Evolutionary conservation across 345 rosid species (phyloP).

Genomic region (Hibiscus mutabilis): DNA sequence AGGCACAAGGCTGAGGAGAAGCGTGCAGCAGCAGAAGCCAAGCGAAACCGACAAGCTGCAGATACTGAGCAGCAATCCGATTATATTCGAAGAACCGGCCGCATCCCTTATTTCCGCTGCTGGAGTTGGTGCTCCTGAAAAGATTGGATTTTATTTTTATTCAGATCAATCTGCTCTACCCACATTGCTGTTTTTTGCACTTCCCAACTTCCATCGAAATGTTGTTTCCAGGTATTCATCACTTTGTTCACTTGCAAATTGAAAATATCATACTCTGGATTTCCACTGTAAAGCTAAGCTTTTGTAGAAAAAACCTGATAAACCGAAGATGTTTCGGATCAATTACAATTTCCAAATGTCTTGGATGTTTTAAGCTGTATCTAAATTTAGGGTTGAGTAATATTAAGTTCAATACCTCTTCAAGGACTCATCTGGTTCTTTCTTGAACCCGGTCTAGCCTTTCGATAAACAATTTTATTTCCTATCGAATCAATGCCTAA

Average conservation of each 20-base stretch:
- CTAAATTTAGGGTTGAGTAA: background rate
- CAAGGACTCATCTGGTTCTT: too few relatives aligned
- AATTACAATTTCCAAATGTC: background rate
- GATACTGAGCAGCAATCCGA: conserved; percentile 67
- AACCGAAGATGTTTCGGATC: too few relatives aligned
- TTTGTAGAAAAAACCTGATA: background rate
- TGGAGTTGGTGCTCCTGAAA: conserved; percentile 53
- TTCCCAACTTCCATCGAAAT: background rate
- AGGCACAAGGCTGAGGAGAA: conserved; percentile 67
- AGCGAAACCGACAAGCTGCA: conserved; percentile 46
- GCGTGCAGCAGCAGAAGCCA: conserved; percentile 60
- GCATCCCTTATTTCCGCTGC: conserved; percentile 49
- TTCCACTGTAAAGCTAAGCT: background rate
- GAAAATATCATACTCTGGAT: background rate
- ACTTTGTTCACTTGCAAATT: background rate
- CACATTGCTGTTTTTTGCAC: background rate
- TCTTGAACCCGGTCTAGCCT: too few relatives aligned
- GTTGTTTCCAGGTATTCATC: background rate
- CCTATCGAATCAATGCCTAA: too few relatives aligned
- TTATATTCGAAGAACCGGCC: conserved; percentile 62
- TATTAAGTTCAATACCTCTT: too few relatives aligned
- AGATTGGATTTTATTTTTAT: background rate
- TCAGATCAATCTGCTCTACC: background rate
- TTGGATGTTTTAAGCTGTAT: background rate
- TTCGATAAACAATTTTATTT: too few relatives aligned